Conservation (phyloP, 2,329 filamentous ascomycete genomes). For the Chaetoscypha palmicola region DNA sequence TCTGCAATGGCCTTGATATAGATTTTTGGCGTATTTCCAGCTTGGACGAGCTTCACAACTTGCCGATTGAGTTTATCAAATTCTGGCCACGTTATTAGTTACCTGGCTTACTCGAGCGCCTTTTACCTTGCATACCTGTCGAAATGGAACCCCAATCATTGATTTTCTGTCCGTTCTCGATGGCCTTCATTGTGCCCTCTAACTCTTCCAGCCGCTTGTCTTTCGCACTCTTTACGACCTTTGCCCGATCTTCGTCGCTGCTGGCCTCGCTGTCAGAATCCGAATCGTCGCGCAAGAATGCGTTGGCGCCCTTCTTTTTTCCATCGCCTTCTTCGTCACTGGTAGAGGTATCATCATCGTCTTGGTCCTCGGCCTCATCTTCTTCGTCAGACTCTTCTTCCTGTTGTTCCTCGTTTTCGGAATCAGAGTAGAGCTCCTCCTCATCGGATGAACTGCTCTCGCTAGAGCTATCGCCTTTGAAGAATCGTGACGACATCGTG, state of each 20-base stretch:
- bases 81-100: conserved; percentile 47
- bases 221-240: conserved; percentile 93
- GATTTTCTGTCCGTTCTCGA: conserved; percentile 97
- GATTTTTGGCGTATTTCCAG: conserved; percentile 75
- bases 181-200: conserved; percentile 79
- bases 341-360: conserved; percentile 40
- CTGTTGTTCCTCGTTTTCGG: conserved; percentile 57
- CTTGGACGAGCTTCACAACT: conserved; percentile 68
- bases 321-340: conserved; percentile 55
- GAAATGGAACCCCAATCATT: conserved; percentile 95
- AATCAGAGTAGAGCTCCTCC: conserved; percentile 75
- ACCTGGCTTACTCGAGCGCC: conserved; percentile 10
- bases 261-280: conserved; percentile 70
- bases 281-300: conserved; percentile 72
- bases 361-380: conserved; percentile 40
- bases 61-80: conserved; percentile 93
- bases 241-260: conserved; percentile 79
- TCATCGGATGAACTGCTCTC: conserved; percentile 90
- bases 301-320: conserved; percentile 63
- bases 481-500: conserved; percentile 97
- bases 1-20: conserved; percentile 93
- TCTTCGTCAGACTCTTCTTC: conserved; percentile 41
- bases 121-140: conserved; percentile 53
- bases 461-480: conserved; percentile 92
- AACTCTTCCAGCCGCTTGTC: conserved; percentile 95